These are phyloP conservation scores for Ceratocystis cacaofunesta DNA, from an alignment of 2,329 filamentous ascomycete genomes.

Conservation along the genomic window DNA sequence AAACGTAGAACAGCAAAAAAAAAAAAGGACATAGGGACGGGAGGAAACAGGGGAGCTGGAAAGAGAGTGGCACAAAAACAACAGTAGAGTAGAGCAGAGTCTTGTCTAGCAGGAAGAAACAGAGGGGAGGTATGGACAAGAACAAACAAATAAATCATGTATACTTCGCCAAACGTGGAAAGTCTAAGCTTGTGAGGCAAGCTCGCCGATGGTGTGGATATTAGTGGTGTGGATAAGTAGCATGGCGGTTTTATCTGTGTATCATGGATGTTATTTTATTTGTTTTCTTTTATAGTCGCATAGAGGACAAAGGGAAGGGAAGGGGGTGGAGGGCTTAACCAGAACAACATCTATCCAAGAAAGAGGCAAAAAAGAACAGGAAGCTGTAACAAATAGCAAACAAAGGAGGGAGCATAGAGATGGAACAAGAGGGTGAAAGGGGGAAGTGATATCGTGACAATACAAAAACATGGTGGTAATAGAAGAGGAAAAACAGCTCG, in stretches of 20 bases:
- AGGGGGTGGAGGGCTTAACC: not conserved
- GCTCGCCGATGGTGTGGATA: not conserved
- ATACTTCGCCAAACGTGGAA: not conserved
- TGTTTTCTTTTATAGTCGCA: not conserved
- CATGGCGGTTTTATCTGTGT: not conserved
- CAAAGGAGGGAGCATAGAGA: not conserved
- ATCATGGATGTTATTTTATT: not conserved
- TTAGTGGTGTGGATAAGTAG: not conserved
- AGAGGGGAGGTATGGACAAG: too few species aligned
- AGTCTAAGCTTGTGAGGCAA: not conserved
- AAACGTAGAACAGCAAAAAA: not conserved
- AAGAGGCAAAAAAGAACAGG: not conserved
- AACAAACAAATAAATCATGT: not conserved
- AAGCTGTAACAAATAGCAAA: not conserved
- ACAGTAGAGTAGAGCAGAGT: not conserved
- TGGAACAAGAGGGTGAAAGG: not conserved
- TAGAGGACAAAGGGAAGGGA: not conserved
- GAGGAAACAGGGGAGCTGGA: not conserved
- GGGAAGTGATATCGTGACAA: not conserved
- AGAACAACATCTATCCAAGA: not conserved
- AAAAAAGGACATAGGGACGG: not conserved
- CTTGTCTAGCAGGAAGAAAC: not conserved
- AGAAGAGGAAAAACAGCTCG: not conserved
- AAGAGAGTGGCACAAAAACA: not conserved
- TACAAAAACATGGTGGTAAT: slow-evolving; percentile 1